Evolutionary conservation across 176 grass and related monocot species (phyloP).

Genomic region (Urochloa ruziziensis): DNA sequence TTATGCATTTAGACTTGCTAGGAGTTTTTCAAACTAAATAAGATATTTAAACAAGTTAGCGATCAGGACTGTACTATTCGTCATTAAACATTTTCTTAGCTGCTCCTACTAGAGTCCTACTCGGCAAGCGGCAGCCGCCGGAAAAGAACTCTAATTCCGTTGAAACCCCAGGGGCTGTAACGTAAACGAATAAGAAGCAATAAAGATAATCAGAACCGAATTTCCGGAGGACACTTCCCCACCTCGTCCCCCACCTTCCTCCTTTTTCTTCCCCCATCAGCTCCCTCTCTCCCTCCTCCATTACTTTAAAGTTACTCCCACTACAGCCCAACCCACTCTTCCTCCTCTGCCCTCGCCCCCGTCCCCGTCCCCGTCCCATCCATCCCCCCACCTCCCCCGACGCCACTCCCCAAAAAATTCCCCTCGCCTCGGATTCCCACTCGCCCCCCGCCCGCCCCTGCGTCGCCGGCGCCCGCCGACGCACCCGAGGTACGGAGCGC

Average conservation of each 20-base stretch:
- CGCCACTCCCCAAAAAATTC: slow-evolving; percentile 17
- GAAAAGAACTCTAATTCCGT: not conserved
- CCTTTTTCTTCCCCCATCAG: not conserved
- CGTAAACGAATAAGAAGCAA: not conserved
- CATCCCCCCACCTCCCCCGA: not conserved
- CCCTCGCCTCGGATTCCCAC: slow-evolving; percentile 20
- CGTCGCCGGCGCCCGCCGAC: slow-evolving; percentile 9
- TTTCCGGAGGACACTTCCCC: slow-evolving; percentile 16
- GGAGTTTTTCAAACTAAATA: too few species aligned
- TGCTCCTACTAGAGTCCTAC: too few species aligned
- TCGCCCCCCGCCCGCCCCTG: not conserved
- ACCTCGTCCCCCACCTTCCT: not conserved
- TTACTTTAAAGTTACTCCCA: slow-evolving; percentile 21
- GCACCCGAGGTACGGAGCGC: slow-evolving; percentile 7
- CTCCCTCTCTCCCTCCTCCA: not conserved
- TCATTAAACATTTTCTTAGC: too few species aligned
- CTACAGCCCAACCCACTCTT: not conserved
- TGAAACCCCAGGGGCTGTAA: not conserved
- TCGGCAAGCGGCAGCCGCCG: not conserved
- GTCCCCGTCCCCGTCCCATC: not conserved
- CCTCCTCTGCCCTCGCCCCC: not conserved
- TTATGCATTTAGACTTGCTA: too few species aligned
- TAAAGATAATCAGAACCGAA: not conserved
- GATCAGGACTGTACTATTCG: too few species aligned
- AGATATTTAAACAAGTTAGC: too few species aligned